Evolutionary conservation across 139 green algal genomes (phyloP).

Genomic region (Desmodesmus armatus): DNA sequence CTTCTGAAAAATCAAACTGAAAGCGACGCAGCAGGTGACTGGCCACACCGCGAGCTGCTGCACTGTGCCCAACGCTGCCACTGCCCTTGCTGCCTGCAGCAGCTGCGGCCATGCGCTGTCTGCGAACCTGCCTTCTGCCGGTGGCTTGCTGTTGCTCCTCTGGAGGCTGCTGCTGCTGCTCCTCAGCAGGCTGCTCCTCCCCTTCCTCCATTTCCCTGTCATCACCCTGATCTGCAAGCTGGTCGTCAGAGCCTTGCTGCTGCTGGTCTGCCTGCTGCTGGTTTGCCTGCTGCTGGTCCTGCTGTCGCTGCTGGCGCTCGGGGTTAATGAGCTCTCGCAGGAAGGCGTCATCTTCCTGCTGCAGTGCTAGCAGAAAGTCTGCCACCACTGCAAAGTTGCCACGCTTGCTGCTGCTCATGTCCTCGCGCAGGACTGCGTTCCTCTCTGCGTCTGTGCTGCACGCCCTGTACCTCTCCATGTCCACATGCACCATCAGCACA

Average conservation of each 20-base stretch:
- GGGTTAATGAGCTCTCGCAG: not conserved
- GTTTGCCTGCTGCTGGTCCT: not conserved
- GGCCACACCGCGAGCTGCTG: not conserved
- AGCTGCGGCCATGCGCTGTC: not conserved
- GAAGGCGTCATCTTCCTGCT: not conserved
- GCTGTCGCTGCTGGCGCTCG: no score
- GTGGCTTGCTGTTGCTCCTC: not conserved
- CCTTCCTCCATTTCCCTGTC: no score
- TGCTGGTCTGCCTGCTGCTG: not conserved
- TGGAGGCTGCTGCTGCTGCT: not conserved
- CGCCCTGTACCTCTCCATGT: constrained; percentile 13
- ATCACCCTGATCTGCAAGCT: not conserved
- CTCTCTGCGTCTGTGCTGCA: not conserved
- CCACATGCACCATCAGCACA: constrained; percentile 11
- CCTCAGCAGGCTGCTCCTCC: not conserved
- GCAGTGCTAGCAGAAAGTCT: not conserved
- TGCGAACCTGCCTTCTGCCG: no score
- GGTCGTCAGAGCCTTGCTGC: not conserved
- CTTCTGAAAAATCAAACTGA: constrained; percentile 1
- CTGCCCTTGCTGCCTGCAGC: not conserved
- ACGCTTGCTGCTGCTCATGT: not conserved
- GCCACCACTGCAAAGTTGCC: not conserved
- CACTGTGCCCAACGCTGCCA: not conserved
- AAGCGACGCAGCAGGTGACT: not conserved
- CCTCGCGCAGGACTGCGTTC: not conserved